Evolutionary conservation across 164 flowering plant genomes (phyloP).

Genomic region (Piper betle): DNA sequence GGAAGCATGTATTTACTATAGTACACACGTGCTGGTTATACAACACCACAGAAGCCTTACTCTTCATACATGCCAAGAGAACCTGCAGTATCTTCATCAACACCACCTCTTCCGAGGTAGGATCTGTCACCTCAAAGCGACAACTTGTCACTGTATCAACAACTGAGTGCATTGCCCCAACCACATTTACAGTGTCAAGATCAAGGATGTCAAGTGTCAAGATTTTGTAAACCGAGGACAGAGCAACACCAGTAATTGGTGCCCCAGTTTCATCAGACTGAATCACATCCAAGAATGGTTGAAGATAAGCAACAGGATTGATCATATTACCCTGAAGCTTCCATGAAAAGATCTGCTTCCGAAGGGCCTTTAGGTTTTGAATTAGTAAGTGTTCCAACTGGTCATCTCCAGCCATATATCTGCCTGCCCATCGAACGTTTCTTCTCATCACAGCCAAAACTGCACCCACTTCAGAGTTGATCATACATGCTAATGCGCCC

Average conservation of each 20-base stretch:
- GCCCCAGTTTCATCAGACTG: conserved; percentile 47
- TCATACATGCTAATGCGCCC: conserved; percentile 24
- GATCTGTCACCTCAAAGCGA: conserved; percentile 46
- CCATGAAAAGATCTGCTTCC: conserved; percentile 24
- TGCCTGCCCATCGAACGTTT: conserved; percentile 30
- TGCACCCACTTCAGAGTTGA: conserved; percentile 29
- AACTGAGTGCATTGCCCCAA: conserved; percentile 28
- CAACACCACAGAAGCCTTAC: conserved; percentile 29
- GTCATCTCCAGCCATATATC: conserved; percentile 23
- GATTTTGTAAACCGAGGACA: conserved; percentile 36
- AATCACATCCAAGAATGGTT: conserved; percentile 39
- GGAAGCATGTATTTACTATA: conserved; percentile 41
- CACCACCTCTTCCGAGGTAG: conserved; percentile 41
- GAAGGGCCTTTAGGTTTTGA: conserved; percentile 18
- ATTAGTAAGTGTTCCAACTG: conserved; percentile 26
- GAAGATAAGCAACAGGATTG: conserved; percentile 24
- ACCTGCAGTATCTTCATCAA: conserved; percentile 43
- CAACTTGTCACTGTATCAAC: conserved; percentile 47
- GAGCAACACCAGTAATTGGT: conserved; percentile 37
- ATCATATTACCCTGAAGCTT: conserved; percentile 18
- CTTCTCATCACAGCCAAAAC: conserved; percentile 33
- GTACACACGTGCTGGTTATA: conserved; percentile 44
- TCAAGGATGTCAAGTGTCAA: conserved; percentile 28
- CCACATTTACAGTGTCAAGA: conserved; percentile 25
- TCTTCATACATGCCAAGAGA: conserved; percentile 42